Base-by-base conservation (phyloP, 139 green algal species). In the Chlorella sorokiniana region DNA sequence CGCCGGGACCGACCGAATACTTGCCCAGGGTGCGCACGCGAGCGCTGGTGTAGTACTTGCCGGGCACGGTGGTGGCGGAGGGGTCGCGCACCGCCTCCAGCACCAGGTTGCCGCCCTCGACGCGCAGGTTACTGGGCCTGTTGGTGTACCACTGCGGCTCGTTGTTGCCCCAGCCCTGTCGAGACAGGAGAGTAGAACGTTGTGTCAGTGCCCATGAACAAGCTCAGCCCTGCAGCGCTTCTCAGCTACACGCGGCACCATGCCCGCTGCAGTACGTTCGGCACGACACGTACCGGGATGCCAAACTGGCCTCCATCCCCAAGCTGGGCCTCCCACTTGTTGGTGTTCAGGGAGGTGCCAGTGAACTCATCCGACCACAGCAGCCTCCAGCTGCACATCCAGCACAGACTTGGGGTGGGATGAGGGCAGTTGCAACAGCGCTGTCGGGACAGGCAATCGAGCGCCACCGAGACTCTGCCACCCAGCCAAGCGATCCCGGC, bases 331-430 rank as follows among this genome's bases (percentile, higher is more conserved):
- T 70, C 63, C 76, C 76, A 82, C 33, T 82, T 82, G 44, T 35
- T 35, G 3, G 31, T 42, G 31, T 73, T 41, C n/a, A 73, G 44
- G 5, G 4, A 40, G 1, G 31, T 37, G 31, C 51, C 51, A 2
- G 27, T 40, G 25, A 82, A 82, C 42, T 82, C 76, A 31, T 82
- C 76, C 3, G 29, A 22, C 40, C 65, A 82, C 42, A 82, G 42
- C n/a, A 82, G 61, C 35, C 45, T 42, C 51, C 48, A 78, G 5
- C 31, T 44, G n/a, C 65, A 33, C 18, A 1, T 8, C 37, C 31
- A 33, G 37, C 35, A 51, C 33, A n/a, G 56, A 65, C 18, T 16
- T 16, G 14, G 16, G 16, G 14, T 11, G 11, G 48, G 14, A 56
- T 56, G 14, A 56, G 11, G 48, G 14, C 11, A 56, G 48, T n/a